Base-by-base conservation (phyloP, 208 protist species). In the Tritrichomonas foetus region DNA sequence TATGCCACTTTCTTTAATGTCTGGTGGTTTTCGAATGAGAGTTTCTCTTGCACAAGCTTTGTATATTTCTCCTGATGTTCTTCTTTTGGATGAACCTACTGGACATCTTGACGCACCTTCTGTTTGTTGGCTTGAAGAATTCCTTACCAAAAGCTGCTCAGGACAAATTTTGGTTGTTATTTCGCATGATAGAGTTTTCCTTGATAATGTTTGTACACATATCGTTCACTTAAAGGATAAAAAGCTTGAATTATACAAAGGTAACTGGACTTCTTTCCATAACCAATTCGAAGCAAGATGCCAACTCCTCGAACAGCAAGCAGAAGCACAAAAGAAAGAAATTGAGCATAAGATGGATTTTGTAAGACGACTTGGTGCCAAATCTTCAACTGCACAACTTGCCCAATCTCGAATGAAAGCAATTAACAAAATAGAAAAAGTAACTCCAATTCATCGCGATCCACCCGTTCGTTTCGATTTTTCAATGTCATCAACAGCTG, bases 341-440 rank as follows among this genome's bases (percentile, higher is more conserved):
- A 93, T 93, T 41, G 89, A 64, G 3, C 89, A 93, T 33, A 64
- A 72, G 33, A 69, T 72, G 57, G 50, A 64, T 30, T 93, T 74
- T 25, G 57, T 93, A 0, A 66, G 55, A 11, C 22, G 89, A 44
- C 41, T 93, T 30, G 93, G 95, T 50, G 95, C 53, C 33, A 96
- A 96, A 50, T 95, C 95, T n/a, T 95, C 89, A 8, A 80, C 89
- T 27, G 96, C 96, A 1, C 33, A 61, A 14, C 49, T 96, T 16
- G 96, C 96, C 20, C 96, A 97, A 94, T 94, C 93, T 3, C 80
- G 96, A 39, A 93, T 97, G 22, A 97, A 97, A 33, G 93, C 93
- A 39, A 93, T 96, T 33, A 36, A 95, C 16, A 96, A 96, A 92
- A 95, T 95, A 94, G 94, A 95, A 41, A 69, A 78, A 53, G 66